Evolutionary conservation across 2,329 filamentous ascomycete genomes (phyloP).

Genomic region (Cadophora sp.): DNA sequence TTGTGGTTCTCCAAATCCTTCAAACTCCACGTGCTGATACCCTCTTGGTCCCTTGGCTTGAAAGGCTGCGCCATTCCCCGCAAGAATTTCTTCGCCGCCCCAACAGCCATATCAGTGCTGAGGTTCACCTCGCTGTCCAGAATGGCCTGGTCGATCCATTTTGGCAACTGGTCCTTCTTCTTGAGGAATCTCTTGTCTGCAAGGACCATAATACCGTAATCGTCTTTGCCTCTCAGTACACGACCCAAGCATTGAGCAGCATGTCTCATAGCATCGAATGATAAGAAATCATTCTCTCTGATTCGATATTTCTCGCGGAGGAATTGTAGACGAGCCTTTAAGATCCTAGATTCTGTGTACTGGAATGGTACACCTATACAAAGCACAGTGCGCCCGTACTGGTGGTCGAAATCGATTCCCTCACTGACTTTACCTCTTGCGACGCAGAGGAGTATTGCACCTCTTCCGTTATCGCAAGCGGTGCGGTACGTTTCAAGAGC

Average conservation of each 20-base stretch:
- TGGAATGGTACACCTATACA: slow-evolving; percentile 98
- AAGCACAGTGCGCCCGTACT: slow-evolving; percentile 93
- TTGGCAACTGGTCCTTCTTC: slow-evolving; percentile 88
- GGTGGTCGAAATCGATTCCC: slow-evolving; percentile 98
- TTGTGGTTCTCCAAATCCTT: slow-evolving; percentile 81
- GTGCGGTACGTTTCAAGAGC: slow-evolving; percentile 97
- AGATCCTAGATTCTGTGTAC: slow-evolving; percentile 95
- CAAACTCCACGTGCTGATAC: slow-evolving; percentile 90
- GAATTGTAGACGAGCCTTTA: slow-evolving; percentile 95
- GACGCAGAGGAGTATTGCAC: slow-evolving; percentile 91
- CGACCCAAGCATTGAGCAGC: slow-evolving; percentile 95
- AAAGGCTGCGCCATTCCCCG: slow-evolving; percentile 93
- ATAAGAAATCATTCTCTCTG: slow-evolving; percentile 95
- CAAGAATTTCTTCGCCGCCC: slow-evolving; percentile 87
- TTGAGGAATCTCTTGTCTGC: slow-evolving; percentile 93
- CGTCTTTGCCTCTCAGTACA: slow-evolving; percentile 93
- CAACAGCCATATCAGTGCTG: slow-evolving; percentile 94
- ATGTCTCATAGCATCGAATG: slow-evolving; percentile 99
- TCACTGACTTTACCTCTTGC: slow-evolving; percentile 97
- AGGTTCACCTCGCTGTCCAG: slow-evolving; percentile 86
- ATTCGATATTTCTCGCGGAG: slow-evolving; percentile 97
- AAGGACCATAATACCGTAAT: slow-evolving; percentile 99
- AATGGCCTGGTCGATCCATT: slow-evolving; percentile 94
- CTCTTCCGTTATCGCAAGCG: slow-evolving; percentile 95
- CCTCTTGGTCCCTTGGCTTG: slow-evolving; percentile 81